These are phyloP conservation scores for Prunus davidiana DNA, from an alignment of 306 rosid genomes.

Conservation along the genomic window DNA sequence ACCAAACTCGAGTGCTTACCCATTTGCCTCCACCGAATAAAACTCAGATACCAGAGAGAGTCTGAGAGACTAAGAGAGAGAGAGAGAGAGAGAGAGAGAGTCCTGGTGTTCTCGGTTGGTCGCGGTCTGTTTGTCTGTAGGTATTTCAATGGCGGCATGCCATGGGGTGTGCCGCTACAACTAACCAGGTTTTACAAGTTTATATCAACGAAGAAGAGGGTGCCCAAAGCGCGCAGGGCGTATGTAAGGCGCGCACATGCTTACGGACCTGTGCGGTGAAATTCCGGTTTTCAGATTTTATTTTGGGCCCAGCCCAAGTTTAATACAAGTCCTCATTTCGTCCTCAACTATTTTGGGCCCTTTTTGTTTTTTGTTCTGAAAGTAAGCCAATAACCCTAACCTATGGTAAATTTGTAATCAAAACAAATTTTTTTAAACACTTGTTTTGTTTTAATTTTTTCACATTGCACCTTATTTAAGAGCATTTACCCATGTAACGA, in stretches of 20 bases:
- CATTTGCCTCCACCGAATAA: conserved; percentile 12
- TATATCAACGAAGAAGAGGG: neutral
- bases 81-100: neutral
- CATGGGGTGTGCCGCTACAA: neutral
- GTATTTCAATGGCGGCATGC: neutral
- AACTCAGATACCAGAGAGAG: neutral
- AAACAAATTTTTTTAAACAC: too few species aligned
- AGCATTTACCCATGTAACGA: too few species aligned
- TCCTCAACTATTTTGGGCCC: too few species aligned
- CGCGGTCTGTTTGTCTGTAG: neutral
- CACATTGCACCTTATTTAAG: too few species aligned
- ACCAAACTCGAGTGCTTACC: conserved; percentile 12
- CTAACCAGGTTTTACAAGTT: neutral
- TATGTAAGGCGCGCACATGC: neutral
- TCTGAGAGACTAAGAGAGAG: neutral
- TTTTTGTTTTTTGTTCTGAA: too few species aligned
- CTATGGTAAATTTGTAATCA: too few species aligned
- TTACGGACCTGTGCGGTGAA: neutral
- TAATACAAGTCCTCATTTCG: neutral
- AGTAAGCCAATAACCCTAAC: too few species aligned
- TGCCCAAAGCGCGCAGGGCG: neutral
- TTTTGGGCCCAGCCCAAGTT: neutral
- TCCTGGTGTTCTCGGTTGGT: neutral
- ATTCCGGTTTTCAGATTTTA: neutral
- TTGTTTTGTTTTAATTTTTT: too few species aligned